Evolutionary conservation across 495 filamentous ascomycete genomes (phyloP).

Genomic region (Penicillium macrosclerotiorum): DNA sequence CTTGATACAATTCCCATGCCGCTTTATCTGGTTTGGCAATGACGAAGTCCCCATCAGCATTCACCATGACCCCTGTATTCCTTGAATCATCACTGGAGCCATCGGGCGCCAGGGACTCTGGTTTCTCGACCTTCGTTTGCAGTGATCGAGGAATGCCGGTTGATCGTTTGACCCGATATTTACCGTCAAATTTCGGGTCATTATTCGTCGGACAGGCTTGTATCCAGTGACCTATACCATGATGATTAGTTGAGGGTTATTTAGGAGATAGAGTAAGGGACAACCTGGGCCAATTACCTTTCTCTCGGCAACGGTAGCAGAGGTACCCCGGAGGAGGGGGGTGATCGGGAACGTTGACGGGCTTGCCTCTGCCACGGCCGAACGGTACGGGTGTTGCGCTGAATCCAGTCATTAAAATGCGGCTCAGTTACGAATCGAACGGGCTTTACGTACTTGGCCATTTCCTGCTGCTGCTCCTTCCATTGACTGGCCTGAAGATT

Average conservation of each 20-base stretch:
- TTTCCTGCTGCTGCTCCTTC: slow-evolving; percentile 82
- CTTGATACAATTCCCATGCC: slow-evolving; percentile 95
- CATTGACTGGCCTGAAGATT: slow-evolving; percentile 81
- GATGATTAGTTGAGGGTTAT: background rate
- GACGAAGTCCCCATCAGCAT: slow-evolving; percentile 95
- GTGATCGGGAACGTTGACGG: slow-evolving; percentile 79
- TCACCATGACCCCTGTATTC: slow-evolving; percentile 90
- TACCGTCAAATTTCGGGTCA: slow-evolving; percentile 90
- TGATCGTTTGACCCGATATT: slow-evolving; percentile 86
- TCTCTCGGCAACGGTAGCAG: slow-evolving; percentile 96
- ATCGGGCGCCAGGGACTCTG: slow-evolving; percentile 68
- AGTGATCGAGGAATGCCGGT: slow-evolving; percentile 94
- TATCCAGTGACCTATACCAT: slow-evolving; percentile 79
- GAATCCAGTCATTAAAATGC: background rate
- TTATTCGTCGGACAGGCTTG: slow-evolving; percentile 96
- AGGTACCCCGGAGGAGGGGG: slow-evolving; percentile 90
- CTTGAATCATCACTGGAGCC: slow-evolving; percentile 72
- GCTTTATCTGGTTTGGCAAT: slow-evolving; percentile 91
- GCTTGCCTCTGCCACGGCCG: slow-evolving; percentile 55
- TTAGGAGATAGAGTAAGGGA: slow-evolving; percentile 3
- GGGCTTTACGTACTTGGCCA: slow-evolving; percentile 73
- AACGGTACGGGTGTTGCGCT: slow-evolving; percentile 66
- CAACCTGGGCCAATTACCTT: slow-evolving; percentile 50
- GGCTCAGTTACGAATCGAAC: background rate
- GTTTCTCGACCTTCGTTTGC: slow-evolving; percentile 90